Evolutionary conservation across 2,329 filamentous ascomycete species (phyloP), one percentile per base, ranked within the genome.

Genomic region (Ascochyta rabiei): DNA sequence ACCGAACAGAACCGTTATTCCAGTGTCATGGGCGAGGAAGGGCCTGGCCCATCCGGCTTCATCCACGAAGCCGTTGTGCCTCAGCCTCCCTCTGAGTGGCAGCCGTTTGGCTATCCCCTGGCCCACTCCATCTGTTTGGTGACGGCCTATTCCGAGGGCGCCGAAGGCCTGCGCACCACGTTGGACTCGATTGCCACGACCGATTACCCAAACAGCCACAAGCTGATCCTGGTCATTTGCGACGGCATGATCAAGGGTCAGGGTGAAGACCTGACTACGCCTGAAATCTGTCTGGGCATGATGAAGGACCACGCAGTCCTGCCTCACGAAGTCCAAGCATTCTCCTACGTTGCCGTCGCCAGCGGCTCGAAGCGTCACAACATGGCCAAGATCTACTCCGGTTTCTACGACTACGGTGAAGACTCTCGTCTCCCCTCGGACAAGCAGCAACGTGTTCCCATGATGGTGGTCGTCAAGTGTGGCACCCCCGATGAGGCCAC

Each of bases 141-240:
- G 45, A 99, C 96, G 23, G 92, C 92, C 16, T 99, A 99, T 75
- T 99, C 95, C 0, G 95, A 99, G 79, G 95, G 95, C 62, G 91
- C 89, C 61, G 89, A 96, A 56, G 95, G 93, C 69, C 85, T 99
- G 51, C 89, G 95, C 42, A 96, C 93, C 0, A 99, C 95, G 0
- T 80, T 99, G 24, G 93, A 99, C 77, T 99, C 95, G 0, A 89
- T 99, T 72, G 95, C 93, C 44, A 96, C 91, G 77, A 99, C 95
- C 3, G 96, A 99, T 75, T 99, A 99, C 68, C 95, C 95, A 44
- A 99, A 99, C 82, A 98, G 93, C 75, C 96, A 99, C 83, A 99
- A 99, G 78, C 86, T 93, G 24, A 95, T 99, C 66, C 83, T 99
- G 56, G 90, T 97, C 67, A 90, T 99, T 67, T 99, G 95, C 77